Evolutionary conservation across 306 rosid genomes (phyloP), one percentile per base, ranked within the genome.

Genomic region (Rosa multiflora): DNA sequence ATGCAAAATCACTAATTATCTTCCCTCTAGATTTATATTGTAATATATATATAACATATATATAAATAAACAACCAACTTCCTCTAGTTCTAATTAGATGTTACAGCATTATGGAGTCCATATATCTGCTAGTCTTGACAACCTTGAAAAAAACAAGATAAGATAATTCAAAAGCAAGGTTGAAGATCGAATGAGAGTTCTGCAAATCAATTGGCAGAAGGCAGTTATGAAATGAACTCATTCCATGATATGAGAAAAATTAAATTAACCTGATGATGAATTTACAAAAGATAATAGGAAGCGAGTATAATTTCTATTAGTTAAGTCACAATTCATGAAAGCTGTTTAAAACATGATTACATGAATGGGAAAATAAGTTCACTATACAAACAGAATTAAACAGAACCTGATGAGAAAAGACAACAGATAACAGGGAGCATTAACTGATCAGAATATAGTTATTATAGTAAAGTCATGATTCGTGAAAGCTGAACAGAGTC

Each of bases 371-470:
- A 61, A 62, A 56, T 21, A 43, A 21, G 39, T 10, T 63, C 48
- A 76, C 39, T 8, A 43, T 42, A 42, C 52, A 40, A 40, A 39
- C 51, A 73, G 59, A 73, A 53, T 53, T 73, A 52, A 73, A 52
- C 58, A 58, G 14, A 52, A 20, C 37, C 6, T 13, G 77, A 73
- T 52, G 47, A 20, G 49, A 11, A 58, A 58, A 58, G 13, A 55
- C 49, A 53, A 43, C 44, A 73, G 49, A 53, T 39, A 39, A 20
- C 43, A 73, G 77, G 76, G 51, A 73, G 51, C 59, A 73, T 61
- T n/a, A 56, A 8, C 12, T 56, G 49, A 59, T 59, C 37, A 20
- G 46, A 35, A 6, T 53, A 73, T 39, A 73, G 26, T 39, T 52
- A 12, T 39, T 13, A 15, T 73, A 35, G 66, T 55, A 10, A 52